These are phyloP conservation scores for Wallemia ichthyophaga DNA, from an alignment of 1,284 basidiomycete species.

Conservation along the genomic window DNA sequence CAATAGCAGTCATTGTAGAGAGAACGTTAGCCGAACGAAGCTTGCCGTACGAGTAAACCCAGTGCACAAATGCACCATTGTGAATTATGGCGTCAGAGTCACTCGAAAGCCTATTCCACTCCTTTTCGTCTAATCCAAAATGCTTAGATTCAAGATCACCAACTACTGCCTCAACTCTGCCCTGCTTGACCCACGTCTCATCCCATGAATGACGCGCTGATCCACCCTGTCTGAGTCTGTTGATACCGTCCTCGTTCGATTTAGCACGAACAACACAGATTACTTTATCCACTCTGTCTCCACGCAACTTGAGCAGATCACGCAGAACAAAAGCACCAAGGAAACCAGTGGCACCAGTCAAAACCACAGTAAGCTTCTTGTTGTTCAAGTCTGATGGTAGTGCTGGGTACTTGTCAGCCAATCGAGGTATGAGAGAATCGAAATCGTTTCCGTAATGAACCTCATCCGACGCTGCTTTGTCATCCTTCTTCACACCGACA, in stretches of 20 bases:
- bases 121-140: slow-evolving; percentile 38
- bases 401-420: slow-evolving; percentile 31
- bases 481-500: slow-evolving; percentile 11
- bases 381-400: slow-evolving; percentile 7
- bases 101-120: slow-evolving; percentile 36
- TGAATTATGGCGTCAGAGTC: slow-evolving; percentile 70
- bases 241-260: slow-evolving; percentile 30
- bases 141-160: slow-evolving; percentile 53
- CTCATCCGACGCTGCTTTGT: slow-evolving; percentile 1
- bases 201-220: slow-evolving; percentile 72
- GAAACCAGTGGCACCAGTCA: slow-evolving; percentile 93
- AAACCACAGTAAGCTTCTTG: slow-evolving; percentile 43
- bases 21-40: slow-evolving; percentile 73
- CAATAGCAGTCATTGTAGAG: slow-evolving; percentile 52
- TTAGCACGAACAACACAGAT: slow-evolving; percentile 65
- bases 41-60: slow-evolving; percentile 94
- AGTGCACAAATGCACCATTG: slow-evolving; percentile 92
- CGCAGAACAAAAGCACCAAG: slow-evolving; percentile 73
- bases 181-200: slow-evolving; percentile 44
- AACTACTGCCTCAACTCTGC: slow-evolving; percentile 47
- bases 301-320: slow-evolving; percentile 35
- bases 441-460: slow-evolving; percentile 54
- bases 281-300: slow-evolving; percentile 43
- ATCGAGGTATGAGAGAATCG: slow-evolving; percentile 27
- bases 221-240: slow-evolving; percentile 43